phyloP scores from a whole-genome alignment of 306 rosid species.

The Cucurbita maxima region DNA sequence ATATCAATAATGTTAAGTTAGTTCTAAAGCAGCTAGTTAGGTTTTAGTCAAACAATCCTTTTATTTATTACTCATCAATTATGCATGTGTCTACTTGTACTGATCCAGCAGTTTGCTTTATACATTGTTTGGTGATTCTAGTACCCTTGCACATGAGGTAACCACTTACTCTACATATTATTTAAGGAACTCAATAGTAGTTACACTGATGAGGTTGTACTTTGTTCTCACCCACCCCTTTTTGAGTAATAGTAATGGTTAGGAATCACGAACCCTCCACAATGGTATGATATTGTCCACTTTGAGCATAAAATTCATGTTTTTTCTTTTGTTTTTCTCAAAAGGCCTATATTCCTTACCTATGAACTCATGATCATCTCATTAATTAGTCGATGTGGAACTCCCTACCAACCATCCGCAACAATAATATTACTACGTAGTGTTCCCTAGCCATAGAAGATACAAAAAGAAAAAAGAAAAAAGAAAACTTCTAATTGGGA shows the following conservation, averaged over 20 bases:
- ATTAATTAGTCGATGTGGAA: too few relatives aligned
- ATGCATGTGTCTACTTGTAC: constrained; percentile 5
- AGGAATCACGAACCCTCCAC: too few relatives aligned
- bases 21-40: constrained; percentile 7
- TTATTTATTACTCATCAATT: background rate
- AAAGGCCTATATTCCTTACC: too few relatives aligned
- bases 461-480: background rate
- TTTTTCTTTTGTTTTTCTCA: too few relatives aligned
- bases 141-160: constrained; percentile 1
- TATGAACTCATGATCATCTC: too few relatives aligned
- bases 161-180: background rate
- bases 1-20: constrained; percentile 1
- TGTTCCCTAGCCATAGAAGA: background rate
- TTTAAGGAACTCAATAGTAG: background rate
- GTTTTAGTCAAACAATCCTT: constrained; percentile 1
- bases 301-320: too few relatives aligned
- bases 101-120: background rate
- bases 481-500: too few relatives aligned
- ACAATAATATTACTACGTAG: too few relatives aligned
- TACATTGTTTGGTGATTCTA: background rate
- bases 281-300: too few relatives aligned
- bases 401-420: too few relatives aligned
- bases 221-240: background rate
- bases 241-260: background rate
- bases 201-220: background rate